These are phyloP conservation scores for Lepidium sativum DNA, from an alignment of 345 rosid species.

Conservation along the genomic window DNA sequence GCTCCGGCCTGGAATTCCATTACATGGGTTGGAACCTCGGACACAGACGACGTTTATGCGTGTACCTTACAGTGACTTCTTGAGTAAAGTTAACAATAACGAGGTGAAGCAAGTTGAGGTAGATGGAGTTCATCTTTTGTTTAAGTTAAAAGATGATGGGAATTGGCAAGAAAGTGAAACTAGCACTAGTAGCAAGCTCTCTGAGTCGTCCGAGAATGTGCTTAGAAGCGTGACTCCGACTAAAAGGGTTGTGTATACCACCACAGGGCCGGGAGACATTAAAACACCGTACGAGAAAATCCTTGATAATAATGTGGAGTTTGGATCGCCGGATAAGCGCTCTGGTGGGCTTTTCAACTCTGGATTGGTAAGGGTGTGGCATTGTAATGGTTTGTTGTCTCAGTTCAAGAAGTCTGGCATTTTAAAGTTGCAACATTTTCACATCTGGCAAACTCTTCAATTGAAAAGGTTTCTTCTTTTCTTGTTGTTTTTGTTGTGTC, in stretches of 20 bases:
- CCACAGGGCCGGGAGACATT: constrained; percentile 72
- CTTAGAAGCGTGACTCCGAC: constrained; percentile 55
- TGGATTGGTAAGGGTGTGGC: no score
- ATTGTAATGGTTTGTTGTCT: no score
- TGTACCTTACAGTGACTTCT: constrained; percentile 86
- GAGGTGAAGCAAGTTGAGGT: constrained; percentile 85
- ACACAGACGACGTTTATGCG: constrained; percentile 48
- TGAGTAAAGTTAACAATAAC: constrained; percentile 55
- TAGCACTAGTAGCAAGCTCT: constrained; percentile 23
- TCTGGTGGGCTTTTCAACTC: constrained; percentile 71
- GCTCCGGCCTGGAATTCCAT: constrained; percentile 77
- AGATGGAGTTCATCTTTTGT: constrained; percentile 77
- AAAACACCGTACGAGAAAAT: constrained; percentile 91
- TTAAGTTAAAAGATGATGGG: constrained; percentile 60
- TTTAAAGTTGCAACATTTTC: background rate
- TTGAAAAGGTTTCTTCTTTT: background rate
- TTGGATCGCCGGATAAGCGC: constrained; percentile 83
- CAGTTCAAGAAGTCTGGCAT: no score
- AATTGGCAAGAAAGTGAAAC: constrained; percentile 35
- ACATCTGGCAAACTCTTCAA: background rate
- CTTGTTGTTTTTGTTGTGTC: constrained; percentile 20
- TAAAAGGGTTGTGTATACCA: constrained; percentile 60
- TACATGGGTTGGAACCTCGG: constrained; percentile 79
- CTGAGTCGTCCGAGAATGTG: constrained; percentile 54
- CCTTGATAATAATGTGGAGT: constrained; percentile 83